Conservation (phyloP, 2,329 filamentous ascomycete genomes). For the Aciculosporium take region DNA sequence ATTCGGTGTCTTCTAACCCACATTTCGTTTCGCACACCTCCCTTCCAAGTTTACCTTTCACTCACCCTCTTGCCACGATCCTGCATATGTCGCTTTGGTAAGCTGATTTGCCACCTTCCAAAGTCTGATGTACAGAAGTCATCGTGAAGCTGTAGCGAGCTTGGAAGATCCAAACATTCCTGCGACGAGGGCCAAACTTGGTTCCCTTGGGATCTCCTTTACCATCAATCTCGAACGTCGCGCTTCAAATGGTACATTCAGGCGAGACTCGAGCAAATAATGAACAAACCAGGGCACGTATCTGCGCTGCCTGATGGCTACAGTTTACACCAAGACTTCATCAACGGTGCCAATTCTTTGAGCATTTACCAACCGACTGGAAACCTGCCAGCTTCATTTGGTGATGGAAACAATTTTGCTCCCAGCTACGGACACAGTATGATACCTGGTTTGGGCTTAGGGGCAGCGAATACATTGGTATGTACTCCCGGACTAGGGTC, state of each 20-base stretch:
- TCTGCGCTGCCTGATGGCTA: constrained; percentile 13
- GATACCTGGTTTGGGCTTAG: constrained; percentile 22
- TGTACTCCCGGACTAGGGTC: constrained; percentile 9
- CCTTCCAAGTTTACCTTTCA: background rate
- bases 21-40: background rate
- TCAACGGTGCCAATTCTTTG: constrained; percentile 8
- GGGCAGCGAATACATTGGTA: constrained; percentile 10
- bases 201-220: too few species aligned
- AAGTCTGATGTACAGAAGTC: background rate
- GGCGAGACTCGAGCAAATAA: constrained; percentile 8
- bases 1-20: background rate
- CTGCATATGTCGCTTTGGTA: background rate
- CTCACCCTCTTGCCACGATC: background rate
- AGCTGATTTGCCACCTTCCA: background rate
- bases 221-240: background rate
- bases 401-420: constrained; percentile 12
- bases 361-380: constrained; percentile 7
- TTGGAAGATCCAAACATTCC: background rate
- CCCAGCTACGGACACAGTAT: constrained; percentile 10
- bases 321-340: constrained; percentile 11
- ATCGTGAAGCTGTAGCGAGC: background rate
- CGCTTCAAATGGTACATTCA: background rate
- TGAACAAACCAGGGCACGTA: constrained; percentile 18
- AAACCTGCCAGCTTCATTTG: background rate
- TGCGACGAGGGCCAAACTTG: too few species aligned